A percentile compares a stretch with the other conserved stretches of the same genome.
phyloP scores from a whole-genome alignment of 139 green algal genomes.

The Bryopsis sp. region DNA sequence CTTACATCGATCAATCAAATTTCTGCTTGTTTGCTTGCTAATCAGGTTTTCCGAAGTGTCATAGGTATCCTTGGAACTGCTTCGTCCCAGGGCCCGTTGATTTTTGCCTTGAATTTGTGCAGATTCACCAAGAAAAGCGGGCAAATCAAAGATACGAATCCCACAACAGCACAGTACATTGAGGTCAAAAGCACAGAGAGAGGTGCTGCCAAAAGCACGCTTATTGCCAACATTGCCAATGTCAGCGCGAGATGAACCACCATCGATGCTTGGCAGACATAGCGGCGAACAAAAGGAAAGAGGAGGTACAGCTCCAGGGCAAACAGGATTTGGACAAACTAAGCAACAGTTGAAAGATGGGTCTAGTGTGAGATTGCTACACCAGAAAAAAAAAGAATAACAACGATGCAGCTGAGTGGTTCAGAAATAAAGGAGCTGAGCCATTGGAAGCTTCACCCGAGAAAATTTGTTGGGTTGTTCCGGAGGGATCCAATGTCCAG shows the following conservation, averaged over 20 bases:
- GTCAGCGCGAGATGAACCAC: slow-evolving; percentile 35
- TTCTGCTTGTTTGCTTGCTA: too few species aligned
- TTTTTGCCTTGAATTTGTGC: slow-evolving; percentile 83
- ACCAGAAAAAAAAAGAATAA: too few species aligned
- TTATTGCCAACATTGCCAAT: slow-evolving; percentile 20
- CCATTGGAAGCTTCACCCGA: too few species aligned
- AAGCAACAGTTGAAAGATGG: too few species aligned
- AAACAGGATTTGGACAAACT: slow-evolving; percentile 67
- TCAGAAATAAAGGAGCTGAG: too few species aligned
- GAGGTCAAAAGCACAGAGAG: slow-evolving; percentile 26
- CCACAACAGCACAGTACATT: slow-evolving; percentile 8
- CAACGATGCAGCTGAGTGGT: too few species aligned
- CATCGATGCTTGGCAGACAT: slow-evolving; percentile 31
- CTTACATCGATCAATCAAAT: too few species aligned
- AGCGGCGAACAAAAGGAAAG: slow-evolving; percentile 55
- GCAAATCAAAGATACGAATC: slow-evolving; percentile 52
- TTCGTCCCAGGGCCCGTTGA: slow-evolving; percentile 83
- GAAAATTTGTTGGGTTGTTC: too few species aligned
- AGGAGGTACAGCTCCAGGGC: slow-evolving; percentile 71
- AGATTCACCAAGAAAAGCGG: slow-evolving; percentile 73
- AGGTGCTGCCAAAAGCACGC: slow-evolving; percentile 23
- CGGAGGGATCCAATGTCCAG: too few species aligned
- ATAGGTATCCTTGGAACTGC: slow-evolving; percentile 51
- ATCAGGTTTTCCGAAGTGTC: slow-evolving; percentile 21
- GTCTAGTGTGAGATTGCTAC: too few species aligned